Evolutionary conservation across 2,329 filamentous ascomycete species (phyloP), one percentile per base, ranked within the genome.

Genomic region (Cercospora sp.): DNA sequence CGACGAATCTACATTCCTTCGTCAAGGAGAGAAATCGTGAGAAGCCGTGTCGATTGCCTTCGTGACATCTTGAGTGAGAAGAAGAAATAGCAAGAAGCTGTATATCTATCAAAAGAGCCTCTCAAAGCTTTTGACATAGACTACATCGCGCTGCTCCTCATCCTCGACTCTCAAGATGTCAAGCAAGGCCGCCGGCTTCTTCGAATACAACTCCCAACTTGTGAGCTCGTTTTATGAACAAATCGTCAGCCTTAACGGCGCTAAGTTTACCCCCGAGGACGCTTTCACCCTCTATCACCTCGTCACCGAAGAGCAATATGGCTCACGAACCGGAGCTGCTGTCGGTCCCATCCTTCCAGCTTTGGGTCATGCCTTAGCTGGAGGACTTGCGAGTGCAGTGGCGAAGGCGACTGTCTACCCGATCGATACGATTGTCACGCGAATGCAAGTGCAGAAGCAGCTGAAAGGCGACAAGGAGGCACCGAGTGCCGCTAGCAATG

Each of bases 341-440:
- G 58, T 68, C 36, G 76, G 75, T 26, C 83, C 85, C 23, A 83
- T 83, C 0, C 79, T 95, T 4, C 90, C 91, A 60, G 91, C 92
- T 36, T 82, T 96, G 8, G 91, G 92, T 55, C 93, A 96, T 82
- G 93, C 92, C 64, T 79, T 92, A 33, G 93, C 93, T 3, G 93
- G 93, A 62, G 91, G 92, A 5, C 82, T 89, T 0, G 93, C 92
- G 39, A 91, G 92, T 0, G 90, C 91, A 16, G 85, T 94, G 68
- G 91, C 93, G 10, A 94, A 94, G 73, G 84, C 93, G 58, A 80
- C 89, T 64, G 89, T 92, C 5, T 96, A 96, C 77, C 94, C 93
- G 1, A 86, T 96, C 66, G 91, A 92, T 74, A 86, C 96, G 53
- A 87, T 95, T 70, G 90, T 93, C 65, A 93, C 93, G 28, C 87